A percentile compares a stretch with the other conserved stretches of the same genome.
These are phyloP conservation scores for Heliamphora ciliata DNA, from an alignment of 179 eudicot species.

Conservation along the genomic window DNA sequence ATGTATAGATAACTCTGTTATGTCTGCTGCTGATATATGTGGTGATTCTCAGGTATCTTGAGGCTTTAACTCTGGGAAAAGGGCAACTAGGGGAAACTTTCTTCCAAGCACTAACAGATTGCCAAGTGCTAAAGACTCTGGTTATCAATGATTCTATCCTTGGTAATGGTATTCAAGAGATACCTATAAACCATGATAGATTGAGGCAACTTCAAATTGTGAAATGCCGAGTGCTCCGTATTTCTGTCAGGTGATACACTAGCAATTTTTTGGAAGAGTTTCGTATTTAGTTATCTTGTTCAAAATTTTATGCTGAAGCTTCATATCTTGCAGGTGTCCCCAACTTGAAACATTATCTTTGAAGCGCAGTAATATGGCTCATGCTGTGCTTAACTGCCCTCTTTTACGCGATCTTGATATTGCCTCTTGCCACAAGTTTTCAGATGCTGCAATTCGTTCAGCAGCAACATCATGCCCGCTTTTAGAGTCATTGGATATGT, in stretches of 20 bases:
- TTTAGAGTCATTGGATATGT: slow-evolving; percentile 80
- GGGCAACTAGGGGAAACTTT: slow-evolving; percentile 74
- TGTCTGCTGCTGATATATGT: slow-evolving; percentile 20
- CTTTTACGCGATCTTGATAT: slow-evolving; percentile 74
- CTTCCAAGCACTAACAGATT: slow-evolving; percentile 64
- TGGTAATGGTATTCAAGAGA: slow-evolving; percentile 86
- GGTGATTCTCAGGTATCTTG: slow-evolving; percentile 54
- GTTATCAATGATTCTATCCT: slow-evolving; percentile 69
- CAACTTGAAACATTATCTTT: slow-evolving; percentile 72
- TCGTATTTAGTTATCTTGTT: neutral
- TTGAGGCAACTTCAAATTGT: slow-evolving; percentile 70
- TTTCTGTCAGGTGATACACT: slow-evolving; percentile 61
- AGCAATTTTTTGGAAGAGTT: neutral
- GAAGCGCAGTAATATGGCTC: slow-evolving; percentile 94
- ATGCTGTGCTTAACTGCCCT: slow-evolving; percentile 85
- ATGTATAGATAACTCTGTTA: neutral
- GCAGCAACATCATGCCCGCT: slow-evolving; percentile 84
- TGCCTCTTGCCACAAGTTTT: slow-evolving; percentile 95
- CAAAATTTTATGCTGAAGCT: slow-evolving; percentile 8
- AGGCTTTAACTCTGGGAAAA: slow-evolving; percentile 64
- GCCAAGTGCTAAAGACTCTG: slow-evolving; percentile 58
- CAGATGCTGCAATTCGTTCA: slow-evolving; percentile 90
- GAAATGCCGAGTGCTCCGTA: slow-evolving; percentile 77
- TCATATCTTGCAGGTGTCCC: slow-evolving; percentile 64
- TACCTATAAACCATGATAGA: slow-evolving; percentile 66